Conservation (phyloP, 2,329 filamentous ascomycete genomes). For the Rutstroemia sp. region DNA sequence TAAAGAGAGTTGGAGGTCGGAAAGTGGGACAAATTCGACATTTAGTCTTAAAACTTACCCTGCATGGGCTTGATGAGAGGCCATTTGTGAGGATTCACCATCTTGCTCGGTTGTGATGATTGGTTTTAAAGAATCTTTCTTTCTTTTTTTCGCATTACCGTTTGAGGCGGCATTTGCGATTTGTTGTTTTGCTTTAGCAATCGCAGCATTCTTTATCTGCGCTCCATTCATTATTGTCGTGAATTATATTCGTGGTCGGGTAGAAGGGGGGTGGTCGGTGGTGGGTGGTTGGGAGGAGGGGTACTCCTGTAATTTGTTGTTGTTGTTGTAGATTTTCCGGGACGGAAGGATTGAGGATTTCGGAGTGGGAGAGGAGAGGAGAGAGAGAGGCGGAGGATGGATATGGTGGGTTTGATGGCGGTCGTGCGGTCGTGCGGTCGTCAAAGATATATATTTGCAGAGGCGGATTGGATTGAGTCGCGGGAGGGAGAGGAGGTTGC, state of each 20-base stretch:
- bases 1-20: slow-evolving; percentile 9
- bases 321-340: not conserved
- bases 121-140: slow-evolving; percentile 50
- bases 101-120: slow-evolving; percentile 48
- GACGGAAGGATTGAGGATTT: not conserved
- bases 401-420: not conserved
- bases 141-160: slow-evolving; percentile 49
- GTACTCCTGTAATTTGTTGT: not conserved
- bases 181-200: slow-evolving; percentile 53
- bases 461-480: no score
- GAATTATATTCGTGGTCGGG: not conserved
- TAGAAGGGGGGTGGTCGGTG: not conserved
- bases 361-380: not conserved
- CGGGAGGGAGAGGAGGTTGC: not conserved
- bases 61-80: slow-evolving; percentile 28
- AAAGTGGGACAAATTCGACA: slow-evolving; percentile 8
- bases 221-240: slow-evolving; percentile 26
- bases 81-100: slow-evolving; percentile 24
- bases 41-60: slow-evolving; percentile 25
- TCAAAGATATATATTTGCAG: no score
- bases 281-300: not conserved
- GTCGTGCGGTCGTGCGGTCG: not conserved
- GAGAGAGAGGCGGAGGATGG: not conserved
- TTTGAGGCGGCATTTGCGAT: slow-evolving; percentile 34
- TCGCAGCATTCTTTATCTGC: slow-evolving; percentile 35